Evolutionary conservation across 2,329 filamentous ascomycete species (phyloP).

Genomic region (Raffaelea deltoideospora): DNA sequence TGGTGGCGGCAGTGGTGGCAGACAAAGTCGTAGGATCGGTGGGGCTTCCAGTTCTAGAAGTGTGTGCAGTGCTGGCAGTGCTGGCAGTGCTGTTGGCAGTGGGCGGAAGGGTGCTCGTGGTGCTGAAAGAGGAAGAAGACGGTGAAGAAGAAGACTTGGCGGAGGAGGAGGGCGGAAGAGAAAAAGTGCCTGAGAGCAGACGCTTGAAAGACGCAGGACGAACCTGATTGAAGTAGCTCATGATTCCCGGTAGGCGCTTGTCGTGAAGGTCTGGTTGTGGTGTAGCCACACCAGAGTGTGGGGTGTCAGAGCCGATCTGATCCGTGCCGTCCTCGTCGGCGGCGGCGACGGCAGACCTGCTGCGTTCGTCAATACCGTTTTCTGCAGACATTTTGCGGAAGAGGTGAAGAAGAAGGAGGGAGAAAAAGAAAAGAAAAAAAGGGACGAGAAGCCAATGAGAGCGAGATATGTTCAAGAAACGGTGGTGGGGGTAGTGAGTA

Average conservation of each 20-base stretch:
- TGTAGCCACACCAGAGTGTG: conserved; percentile 81
- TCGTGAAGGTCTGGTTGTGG: conserved; percentile 87
- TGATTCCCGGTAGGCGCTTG: conserved; percentile 88
- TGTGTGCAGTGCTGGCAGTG: conserved; percentile 2
- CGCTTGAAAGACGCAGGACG: conserved; percentile 61
- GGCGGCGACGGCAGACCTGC: conserved; percentile 36
- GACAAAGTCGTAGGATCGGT: not conserved
- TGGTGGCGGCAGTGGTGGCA: not conserved
- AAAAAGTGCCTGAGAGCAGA: conserved; percentile 24
- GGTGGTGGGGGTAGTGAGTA: not conserved
- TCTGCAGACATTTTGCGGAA: conserved; percentile 16
- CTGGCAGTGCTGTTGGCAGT: conserved; percentile 16
- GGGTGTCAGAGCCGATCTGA: conserved; percentile 71
- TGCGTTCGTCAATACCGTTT: conserved; percentile 35
- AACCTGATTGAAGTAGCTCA: conserved; percentile 99
- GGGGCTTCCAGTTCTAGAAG: not conserved
- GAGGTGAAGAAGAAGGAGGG: not conserved
- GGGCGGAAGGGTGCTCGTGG: conserved; percentile 1
- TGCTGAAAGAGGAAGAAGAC: conserved; percentile 10
- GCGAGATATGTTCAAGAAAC: too few species aligned
- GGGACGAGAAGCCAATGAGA: not conserved
- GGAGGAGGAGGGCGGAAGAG: too few species aligned
- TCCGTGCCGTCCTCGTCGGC: conserved; percentile 58
- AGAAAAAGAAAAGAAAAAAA: not conserved
- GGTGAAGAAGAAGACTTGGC: conserved; percentile 20